Evolutionary conservation across 139 green algal genomes (phyloP), one percentile per base, ranked within the genome.

Genomic region (Chlamydomonas sp.): DNA sequence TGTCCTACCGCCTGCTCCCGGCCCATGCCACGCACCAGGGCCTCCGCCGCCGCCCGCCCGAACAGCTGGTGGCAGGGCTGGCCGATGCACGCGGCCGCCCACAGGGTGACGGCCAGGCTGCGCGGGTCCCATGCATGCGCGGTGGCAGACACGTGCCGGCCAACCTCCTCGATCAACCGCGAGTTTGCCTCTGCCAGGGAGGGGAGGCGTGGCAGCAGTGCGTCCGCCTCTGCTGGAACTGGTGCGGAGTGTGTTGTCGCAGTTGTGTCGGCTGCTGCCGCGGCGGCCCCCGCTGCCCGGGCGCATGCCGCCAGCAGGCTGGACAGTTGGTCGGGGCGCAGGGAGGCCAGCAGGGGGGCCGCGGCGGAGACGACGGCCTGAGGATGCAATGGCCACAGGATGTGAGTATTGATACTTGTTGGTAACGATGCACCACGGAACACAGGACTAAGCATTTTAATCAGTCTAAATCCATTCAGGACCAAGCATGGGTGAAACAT

Each of bases 291-390:
- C 6, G 73, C 83, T 14, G 59, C 0, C 0, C 73, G 73, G 10
- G 83, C 83, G 31, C 4, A 18, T 3, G 83, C 73, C 59, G 7
- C 60, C 31, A 87, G 63, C 59, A 87, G 83, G 14, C 66, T 62
- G 1, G 83, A 87, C 59, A 75, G 31, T 49, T 87, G n/a, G 72
- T 87, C 83, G 14, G 73, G 72, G 6, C 83, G 72, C 16, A 86
- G 81, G 81, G 18, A 63, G 20, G 69, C 71, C 20, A 85, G 80
- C 18, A 14, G 81, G 18, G 57, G 80, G 60, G 61, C 49, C 71
- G 74, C 74, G 20, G 81, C 81, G 81, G 14, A 71, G 3, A 20
- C 4, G 1, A 86, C 71, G 10, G 81, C 10, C 80, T 85, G 80
- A 49, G 31, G 31, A 49, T 49, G 0, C 31, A 49, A 49, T 49